Base-by-base conservation (phyloP, 2,329 filamentous ascomycete species). In the Coccinonectria pachysandricola region DNA sequence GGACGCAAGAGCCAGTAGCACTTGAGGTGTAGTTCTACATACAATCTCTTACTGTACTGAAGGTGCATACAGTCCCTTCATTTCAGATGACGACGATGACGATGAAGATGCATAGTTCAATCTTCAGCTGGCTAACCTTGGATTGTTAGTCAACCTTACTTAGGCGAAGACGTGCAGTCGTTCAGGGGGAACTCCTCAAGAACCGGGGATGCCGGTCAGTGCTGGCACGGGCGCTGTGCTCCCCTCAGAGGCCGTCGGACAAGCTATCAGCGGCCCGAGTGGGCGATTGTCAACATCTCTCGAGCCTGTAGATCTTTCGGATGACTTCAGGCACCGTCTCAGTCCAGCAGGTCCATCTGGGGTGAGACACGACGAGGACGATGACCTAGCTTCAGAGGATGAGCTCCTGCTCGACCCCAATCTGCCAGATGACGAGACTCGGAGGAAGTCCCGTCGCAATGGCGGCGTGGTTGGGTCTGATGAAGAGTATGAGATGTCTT, bases 351-450 rank as follows among this genome's bases (percentile, higher is more conserved):
- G 47, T 34, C 52, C 60, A 36, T 54, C 59, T 28, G 53, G 49
- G 23, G 47, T 45, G 2, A 43, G 50, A 11, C 52, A 59, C 18
- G 59, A 59, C 18, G 53, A 56, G 21, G 58, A 58, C 18, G 59
- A 62, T 27, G 65, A 68, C 32, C 50, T 59, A 30, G 60, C 50
- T 23, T 64, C 62, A 15, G 70, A 74, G 45, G 54, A 68, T 39
- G 69, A 72, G 44, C 62, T 68, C 21, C 58, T 75, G n/a, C 48
- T 73, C 42, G 65, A 72, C 37, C 65, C 68, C 1, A 64, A 65
- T 32, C 50, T 63, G 3, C 60, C 64, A 3, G 57, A 57, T 4
- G 60, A 63, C 28, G 45, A 49, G 15, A 54, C 56, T 19, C 51
- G 56, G 19, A 36, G 52, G 4, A 32, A 39, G 12, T 7, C 17